Evolutionary conservation across 495 filamentous ascomycete species (phyloP).

Genomic region (Penicillium lagena): DNA sequence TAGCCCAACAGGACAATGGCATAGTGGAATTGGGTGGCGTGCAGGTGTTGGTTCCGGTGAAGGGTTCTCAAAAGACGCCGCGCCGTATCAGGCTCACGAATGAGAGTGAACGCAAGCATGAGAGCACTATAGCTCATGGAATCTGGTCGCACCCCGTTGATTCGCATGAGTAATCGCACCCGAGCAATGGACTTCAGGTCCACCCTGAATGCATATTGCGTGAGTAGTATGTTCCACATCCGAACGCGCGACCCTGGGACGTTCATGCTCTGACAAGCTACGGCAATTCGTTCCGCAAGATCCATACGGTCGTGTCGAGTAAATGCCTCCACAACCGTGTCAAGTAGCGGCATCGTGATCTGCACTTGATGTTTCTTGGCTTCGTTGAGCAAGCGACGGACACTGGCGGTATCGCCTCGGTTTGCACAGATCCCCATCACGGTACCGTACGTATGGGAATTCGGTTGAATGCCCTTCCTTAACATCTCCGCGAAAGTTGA

Average conservation of each 20-base stretch:
- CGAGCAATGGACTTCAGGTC: constrained; percentile 55
- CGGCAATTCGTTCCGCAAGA: constrained; percentile 57
- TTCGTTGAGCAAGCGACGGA: constrained; percentile 53
- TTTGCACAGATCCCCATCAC: constrained; percentile 64
- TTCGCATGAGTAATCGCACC: constrained; percentile 57
- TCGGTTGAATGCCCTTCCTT: constrained; percentile 33
- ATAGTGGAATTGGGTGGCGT: constrained; percentile 64
- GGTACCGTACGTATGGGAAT: constrained; percentile 58
- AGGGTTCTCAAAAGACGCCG: constrained; percentile 54
- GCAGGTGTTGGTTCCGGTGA: constrained; percentile 50
- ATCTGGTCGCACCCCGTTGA: constrained; percentile 52
- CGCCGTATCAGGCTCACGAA: constrained; percentile 58
- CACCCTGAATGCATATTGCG: constrained; percentile 57
- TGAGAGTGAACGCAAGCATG: constrained; percentile 60
- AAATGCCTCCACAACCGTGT: constrained; percentile 61
- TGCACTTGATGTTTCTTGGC: constrained; percentile 38
- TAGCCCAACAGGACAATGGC: constrained; percentile 67
- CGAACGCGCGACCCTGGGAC: constrained; percentile 43
- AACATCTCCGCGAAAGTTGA: constrained; percentile 52
- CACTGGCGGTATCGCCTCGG: constrained; percentile 68
- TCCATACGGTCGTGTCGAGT: constrained; percentile 53
- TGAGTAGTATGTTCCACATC: constrained; percentile 76
- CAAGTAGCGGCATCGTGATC: constrained; percentile 48
- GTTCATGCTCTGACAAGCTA: constrained; percentile 29
- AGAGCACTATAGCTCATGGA: constrained; percentile 66